Percentiles rank a stretch among this genome's conserved stretches.
Conservation (phyloP, 768 basidiomycete genomes). For the Lactarius evosmus region DNA sequence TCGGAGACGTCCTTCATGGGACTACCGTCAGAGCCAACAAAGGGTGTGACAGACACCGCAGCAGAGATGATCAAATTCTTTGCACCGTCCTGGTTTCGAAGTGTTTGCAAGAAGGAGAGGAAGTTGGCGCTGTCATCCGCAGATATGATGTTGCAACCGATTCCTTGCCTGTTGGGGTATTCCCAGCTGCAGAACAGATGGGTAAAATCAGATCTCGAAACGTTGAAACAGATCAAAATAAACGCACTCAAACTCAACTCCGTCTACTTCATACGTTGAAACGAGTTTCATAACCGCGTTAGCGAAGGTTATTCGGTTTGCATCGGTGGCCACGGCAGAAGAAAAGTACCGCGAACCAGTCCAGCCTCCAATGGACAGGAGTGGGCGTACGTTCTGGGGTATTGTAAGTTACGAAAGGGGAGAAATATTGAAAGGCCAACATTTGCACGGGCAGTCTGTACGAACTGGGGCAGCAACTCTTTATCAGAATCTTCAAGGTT, state of each 20-base stretch:
- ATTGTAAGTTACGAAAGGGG: background rate
- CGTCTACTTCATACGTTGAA: slow-evolving; percentile 50
- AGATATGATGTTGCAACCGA: slow-evolving; percentile 63
- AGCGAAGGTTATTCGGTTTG: slow-evolving; percentile 63
- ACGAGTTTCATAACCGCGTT: slow-evolving; percentile 52
- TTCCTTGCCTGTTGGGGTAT: slow-evolving; percentile 65
- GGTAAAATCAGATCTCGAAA: background rate
- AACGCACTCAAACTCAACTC: slow-evolving; percentile 45
- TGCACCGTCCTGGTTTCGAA: slow-evolving; percentile 54
- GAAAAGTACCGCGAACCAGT: slow-evolving; percentile 63
- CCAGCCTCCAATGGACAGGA: slow-evolving; percentile 70
- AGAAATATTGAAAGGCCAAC: slow-evolving; percentile 29
- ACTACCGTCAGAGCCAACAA: slow-evolving; percentile 45
- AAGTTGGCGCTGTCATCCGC: slow-evolving; percentile 69
- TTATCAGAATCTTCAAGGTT: slow-evolving; percentile 44
- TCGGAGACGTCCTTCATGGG: slow-evolving; percentile 68
- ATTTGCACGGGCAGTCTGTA: slow-evolving; percentile 41
- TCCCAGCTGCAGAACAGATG: slow-evolving; percentile 66
- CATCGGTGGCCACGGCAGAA: slow-evolving; percentile 50
- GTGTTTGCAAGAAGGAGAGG: slow-evolving; percentile 66
- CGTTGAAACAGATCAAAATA: background rate
- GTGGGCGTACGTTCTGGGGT: slow-evolving; percentile 51
- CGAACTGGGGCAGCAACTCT: slow-evolving; percentile 53
- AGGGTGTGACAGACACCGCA: slow-evolving; percentile 49
- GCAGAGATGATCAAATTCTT: slow-evolving; percentile 57